Base-by-base conservation (phyloP, 352 stramenopile genomes). In the Phytophthora colocasiae region DNA sequence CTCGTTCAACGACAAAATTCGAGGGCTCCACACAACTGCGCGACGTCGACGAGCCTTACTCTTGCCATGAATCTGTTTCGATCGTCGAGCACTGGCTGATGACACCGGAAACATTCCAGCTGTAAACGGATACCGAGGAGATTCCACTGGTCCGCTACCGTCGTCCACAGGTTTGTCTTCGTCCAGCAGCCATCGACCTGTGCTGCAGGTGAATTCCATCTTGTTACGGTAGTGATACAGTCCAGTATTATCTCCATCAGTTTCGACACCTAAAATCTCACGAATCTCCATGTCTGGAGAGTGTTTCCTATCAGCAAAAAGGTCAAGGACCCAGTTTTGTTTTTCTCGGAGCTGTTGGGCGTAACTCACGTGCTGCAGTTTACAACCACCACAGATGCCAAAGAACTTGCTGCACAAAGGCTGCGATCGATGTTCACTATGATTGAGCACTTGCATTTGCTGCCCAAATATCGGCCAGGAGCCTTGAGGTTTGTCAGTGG, bases 131-230 rank as follows among this genome's bases (percentile, higher is more conserved):
- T 65, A 77, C 14, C 40, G 66, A 27, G 24, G 9, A 11, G 31
- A 34, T 34, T 34, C 31, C 6, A 11, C 31, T 6, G 45, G 17
- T 19, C 43, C 43, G 3, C 12, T 45, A n/a, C n/a, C 40, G 27
- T 65, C 40, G 4, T 63, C 32, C 27, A 31, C 6, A 9, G n/a
- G 24, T 32, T 78, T 78, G 62, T 93, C 82, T 14, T 58, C 70
- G 4, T 79, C 60, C 24, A 91, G 59, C 22, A 91, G 58, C 85
- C 85, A 92, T 0, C 83, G 81, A n/a, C 80, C 80, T 3, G 83
- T 85, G 57, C 80, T 92, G 55, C 83, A 92, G 7, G 85, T 92
- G 57, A 94, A 94, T 63, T 94, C 85, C 74, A 90, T 92, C 61
- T 94, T 94, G 74, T 92, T 94, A 55, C 85, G 81, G 63, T 94